These are phyloP conservation scores for Rosa lucieae DNA, from an alignment of 306 rosid genomes.

Conservation along the genomic window DNA sequence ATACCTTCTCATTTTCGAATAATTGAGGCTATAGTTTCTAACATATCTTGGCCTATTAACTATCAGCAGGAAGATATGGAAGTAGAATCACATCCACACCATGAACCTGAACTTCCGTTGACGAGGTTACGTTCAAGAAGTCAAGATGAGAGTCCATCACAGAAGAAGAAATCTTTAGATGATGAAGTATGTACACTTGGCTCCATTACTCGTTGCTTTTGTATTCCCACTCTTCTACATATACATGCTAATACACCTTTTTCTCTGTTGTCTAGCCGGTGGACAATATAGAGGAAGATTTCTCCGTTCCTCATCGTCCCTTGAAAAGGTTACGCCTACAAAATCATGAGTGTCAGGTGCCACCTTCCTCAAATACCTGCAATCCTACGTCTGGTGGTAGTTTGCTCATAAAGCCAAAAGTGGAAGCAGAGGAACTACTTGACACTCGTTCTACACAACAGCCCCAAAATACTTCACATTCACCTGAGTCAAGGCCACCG, in stretches of 20 bases:
- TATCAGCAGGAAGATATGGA: constrained; percentile 40
- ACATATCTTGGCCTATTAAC: constrained; percentile 28
- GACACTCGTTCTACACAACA: constrained; percentile 36
- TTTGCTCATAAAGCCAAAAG: constrained; percentile 46
- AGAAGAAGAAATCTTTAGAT: constrained; percentile 29
- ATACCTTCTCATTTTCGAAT: constrained; percentile 10
- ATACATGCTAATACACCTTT: constrained; percentile 28
- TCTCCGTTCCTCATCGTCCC: constrained; percentile 49
- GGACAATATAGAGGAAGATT: constrained; percentile 43
- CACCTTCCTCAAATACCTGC: constrained; percentile 27
- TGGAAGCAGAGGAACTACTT: constrained; percentile 43
- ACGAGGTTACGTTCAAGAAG: constrained; percentile 44
- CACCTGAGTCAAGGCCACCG: constrained; percentile 30
- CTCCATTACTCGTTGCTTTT: constrained; percentile 22
- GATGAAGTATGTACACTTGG: constrained; percentile 28
- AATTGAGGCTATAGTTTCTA: constrained; percentile 23
- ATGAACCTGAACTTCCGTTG: constrained; percentile 51
- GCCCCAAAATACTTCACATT: constrained; percentile 25
- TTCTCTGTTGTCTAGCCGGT: constrained; percentile 38
- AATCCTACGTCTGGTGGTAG: constrained; percentile 32
- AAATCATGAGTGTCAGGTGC: constrained; percentile 49
- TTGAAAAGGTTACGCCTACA: constrained; percentile 74
- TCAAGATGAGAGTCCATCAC: constrained; percentile 36
- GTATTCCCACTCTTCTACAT: constrained; percentile 15
- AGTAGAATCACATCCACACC: constrained; percentile 42